These are phyloP conservation scores for Eimeria falciformis DNA, from an alignment of 169 alveolate species.

Conservation along the genomic window DNA sequence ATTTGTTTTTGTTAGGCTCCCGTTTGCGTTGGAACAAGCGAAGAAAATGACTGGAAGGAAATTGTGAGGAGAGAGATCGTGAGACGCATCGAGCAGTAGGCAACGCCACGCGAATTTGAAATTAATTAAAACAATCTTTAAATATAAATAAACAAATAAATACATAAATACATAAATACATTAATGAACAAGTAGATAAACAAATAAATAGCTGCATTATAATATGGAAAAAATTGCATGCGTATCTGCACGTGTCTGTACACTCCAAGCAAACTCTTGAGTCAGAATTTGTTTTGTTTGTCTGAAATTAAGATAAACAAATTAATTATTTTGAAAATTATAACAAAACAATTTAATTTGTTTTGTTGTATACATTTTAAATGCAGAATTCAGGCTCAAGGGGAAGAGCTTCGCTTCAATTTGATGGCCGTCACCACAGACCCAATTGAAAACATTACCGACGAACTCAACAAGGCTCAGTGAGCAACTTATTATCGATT, in stretches of 20 bases:
- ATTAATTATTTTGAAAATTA: not conserved
- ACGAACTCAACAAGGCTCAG: not conserved
- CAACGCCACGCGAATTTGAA: not conserved
- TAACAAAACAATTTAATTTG: not conserved
- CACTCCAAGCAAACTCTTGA: not conserved
- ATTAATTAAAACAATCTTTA: not conserved
- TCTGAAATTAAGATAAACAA: not conserved
- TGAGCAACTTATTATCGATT: too few species aligned
- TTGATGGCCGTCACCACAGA: conserved; percentile 60
- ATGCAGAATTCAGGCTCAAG: conserved; percentile 39
- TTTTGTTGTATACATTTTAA: not conserved
- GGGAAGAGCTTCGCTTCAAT: conserved; percentile 74
- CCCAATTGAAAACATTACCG: not conserved
- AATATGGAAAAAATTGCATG: too few species aligned
- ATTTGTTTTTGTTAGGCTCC: conserved; percentile 54
- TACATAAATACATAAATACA: not conserved
- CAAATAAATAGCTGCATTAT: too few species aligned
- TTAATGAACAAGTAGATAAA: not conserved
- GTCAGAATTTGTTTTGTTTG: not conserved
- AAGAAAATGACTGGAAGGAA: conserved; percentile 44
- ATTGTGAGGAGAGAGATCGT: conserved; percentile 56
- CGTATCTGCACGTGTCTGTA: not conserved
- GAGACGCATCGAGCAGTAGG: conserved; percentile 58
- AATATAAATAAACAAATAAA: not conserved
- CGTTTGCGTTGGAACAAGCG: conserved; percentile 43